Conservation (phyloP, 2,329 filamentous ascomycete species). For the Colletotrichum falcatum region DNA sequence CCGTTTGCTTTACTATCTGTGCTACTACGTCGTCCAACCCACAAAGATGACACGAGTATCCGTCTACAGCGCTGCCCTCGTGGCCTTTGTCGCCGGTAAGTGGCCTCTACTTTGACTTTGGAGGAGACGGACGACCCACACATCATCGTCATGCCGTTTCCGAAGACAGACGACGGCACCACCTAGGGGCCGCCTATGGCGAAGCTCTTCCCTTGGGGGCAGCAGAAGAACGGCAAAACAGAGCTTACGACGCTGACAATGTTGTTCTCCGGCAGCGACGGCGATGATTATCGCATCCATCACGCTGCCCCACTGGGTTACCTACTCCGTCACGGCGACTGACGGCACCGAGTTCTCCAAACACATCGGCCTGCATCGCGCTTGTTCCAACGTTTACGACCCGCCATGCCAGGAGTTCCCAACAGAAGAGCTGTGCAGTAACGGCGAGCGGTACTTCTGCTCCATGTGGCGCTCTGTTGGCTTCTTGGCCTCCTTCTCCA, state of each 20-base stretch:
- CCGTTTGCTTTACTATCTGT: not conserved
- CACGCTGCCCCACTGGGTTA: constrained; percentile 77
- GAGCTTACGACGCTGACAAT: constrained; percentile 47
- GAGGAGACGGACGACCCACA: constrained; percentile 26
- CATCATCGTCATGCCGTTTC: constrained; percentile 37
- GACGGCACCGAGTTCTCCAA: constrained; percentile 62
- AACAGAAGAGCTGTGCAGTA: constrained; percentile 72
- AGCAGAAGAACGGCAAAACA: not conserved
- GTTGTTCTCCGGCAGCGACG: constrained; percentile 65
- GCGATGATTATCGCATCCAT: constrained; percentile 78
- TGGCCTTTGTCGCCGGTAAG: constrained; percentile 59
- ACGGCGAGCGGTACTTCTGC: constrained; percentile 80
- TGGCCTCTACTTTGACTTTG: constrained; percentile 38
- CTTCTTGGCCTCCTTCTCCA: constrained; percentile 87
- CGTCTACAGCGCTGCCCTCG: constrained; percentile 57
- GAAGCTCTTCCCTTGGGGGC: not conserved
- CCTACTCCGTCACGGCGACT: constrained; percentile 67
- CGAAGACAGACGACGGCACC: not conserved
- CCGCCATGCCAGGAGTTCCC: constrained; percentile 75
- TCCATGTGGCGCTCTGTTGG: constrained; percentile 90
- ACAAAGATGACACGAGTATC: constrained; percentile 56
- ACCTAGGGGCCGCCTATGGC: constrained; percentile 5
- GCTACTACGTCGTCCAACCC: not conserved
- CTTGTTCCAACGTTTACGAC: constrained; percentile 78
- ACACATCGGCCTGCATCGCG: constrained; percentile 82